Evolutionary conservation across 768 basidiomycete species (phyloP).

Genomic region (Hemileccinum rubropunctum): DNA sequence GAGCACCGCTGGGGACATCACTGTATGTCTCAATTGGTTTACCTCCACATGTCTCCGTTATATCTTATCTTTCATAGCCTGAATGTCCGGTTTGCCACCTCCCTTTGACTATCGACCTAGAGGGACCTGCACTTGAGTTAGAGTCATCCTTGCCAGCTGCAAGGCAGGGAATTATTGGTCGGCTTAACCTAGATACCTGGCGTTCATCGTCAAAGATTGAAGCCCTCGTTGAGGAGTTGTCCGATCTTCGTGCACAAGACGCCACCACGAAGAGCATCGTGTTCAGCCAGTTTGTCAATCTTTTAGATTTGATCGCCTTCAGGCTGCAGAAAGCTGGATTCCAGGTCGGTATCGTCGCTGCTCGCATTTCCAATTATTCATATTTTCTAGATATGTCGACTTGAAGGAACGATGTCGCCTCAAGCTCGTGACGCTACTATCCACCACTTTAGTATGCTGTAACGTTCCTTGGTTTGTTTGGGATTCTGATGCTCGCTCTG

Average conservation of each 20-base stretch:
- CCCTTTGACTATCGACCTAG: conserved; percentile 91
- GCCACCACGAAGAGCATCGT: conserved; percentile 95
- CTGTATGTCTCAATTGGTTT: conserved; percentile 39
- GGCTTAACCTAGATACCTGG: conserved; percentile 87
- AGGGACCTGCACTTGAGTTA: conserved; percentile 86
- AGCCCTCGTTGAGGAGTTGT: conserved; percentile 90
- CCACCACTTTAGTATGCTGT: conserved; percentile 79
- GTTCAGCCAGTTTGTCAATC: conserved; percentile 94
- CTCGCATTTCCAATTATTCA: neutral
- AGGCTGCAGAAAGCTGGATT: conserved; percentile 91
- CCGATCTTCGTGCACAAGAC: conserved; percentile 78
- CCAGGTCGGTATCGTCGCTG: conserved; percentile 48
- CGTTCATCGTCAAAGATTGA: conserved; percentile 97
- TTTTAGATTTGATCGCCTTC: conserved; percentile 91
- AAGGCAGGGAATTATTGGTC: conserved; percentile 91
- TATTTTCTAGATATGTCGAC: conserved; percentile 70
- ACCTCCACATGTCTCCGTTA: neutral
- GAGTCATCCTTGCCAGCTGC: conserved; percentile 49
- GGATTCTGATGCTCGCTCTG: neutral
- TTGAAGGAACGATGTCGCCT: conserved; percentile 97
- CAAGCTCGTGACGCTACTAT: conserved; percentile 94
- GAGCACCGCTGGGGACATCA: conserved; percentile 63
- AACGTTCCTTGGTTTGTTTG: neutral
- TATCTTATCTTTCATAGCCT: conserved; percentile 47
- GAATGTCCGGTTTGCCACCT: conserved; percentile 94